A percentile compares a stretch with the other conserved stretches of the same genome.
phyloP scores from a whole-genome alignment of 139 green algal species.

The Tetradesmus lagerheimii region DNA sequence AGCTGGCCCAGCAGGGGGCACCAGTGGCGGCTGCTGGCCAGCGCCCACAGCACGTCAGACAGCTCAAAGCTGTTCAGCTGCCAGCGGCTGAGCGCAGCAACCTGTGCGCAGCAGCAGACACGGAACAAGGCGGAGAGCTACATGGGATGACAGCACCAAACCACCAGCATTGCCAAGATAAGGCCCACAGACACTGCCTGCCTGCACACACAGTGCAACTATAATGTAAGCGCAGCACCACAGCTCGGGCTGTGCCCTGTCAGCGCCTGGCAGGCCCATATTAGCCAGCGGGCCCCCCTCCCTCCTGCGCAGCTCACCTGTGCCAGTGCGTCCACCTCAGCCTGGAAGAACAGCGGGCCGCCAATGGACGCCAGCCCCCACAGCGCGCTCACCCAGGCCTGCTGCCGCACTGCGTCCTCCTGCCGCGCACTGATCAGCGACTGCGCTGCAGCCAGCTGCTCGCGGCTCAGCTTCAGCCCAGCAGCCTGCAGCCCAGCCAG shows the following conservation, averaged over 20 bases:
- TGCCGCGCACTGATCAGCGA: not conserved
- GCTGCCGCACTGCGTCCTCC: conserved; percentile 10
- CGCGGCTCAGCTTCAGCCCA: not conserved
- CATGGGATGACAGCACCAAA: too few species aligned
- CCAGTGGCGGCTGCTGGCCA: conserved; percentile 57
- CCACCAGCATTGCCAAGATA: too few species aligned
- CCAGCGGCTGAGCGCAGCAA: conserved; percentile 33
- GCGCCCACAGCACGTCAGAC: conserved; percentile 58
- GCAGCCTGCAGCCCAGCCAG: conserved; percentile 29
- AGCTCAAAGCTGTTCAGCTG: conserved; percentile 2
- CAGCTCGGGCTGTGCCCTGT: too few species aligned
- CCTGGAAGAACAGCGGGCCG: conserved; percentile 49
- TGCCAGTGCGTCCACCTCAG: conserved; percentile 56
- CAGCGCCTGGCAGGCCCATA: too few species aligned
- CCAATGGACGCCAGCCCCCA: conserved; percentile 50
- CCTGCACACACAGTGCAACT: conserved; percentile 24
- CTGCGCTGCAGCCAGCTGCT: conserved; percentile 36
- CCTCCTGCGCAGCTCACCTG: not conserved
- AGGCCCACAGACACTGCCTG: too few species aligned
- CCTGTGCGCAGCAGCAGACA: conserved; percentile 6
- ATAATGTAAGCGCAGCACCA: not conserved
- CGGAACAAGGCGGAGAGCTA: too few species aligned
- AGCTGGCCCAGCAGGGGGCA: conserved; percentile 48
- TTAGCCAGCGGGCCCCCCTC: not conserved
- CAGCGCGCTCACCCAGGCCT: conserved; percentile 41